Conservation (phyloP, 306 rosid genomes). For the Cicer chorassanicum region DNA sequence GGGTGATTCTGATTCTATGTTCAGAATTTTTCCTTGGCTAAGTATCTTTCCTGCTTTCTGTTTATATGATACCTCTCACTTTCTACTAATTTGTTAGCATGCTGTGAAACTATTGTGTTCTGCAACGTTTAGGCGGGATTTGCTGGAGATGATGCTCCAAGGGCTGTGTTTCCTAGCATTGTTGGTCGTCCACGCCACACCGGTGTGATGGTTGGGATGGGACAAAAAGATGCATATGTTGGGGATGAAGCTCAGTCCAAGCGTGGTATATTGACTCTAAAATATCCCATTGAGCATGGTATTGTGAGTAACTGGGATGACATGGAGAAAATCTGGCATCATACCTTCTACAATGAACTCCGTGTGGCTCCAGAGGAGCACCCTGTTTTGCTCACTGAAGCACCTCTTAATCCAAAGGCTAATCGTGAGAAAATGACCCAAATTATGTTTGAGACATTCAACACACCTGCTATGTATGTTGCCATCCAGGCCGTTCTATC, state of each 20-base stretch:
- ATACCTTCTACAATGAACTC: conserved; percentile 87
- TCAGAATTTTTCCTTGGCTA: neutral
- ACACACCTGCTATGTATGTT: conserved; percentile 92
- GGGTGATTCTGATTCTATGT: neutral
- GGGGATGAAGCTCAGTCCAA: conserved; percentile 96
- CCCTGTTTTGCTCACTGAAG: conserved; percentile 92
- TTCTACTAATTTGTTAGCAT: neutral
- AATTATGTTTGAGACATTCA: conserved; percentile 93
- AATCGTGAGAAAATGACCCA: conserved; percentile 97
- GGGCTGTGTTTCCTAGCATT: conserved; percentile 96
- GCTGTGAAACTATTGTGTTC: conserved; percentile 6
- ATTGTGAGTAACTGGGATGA: conserved; percentile 94
- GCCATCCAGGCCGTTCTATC: conserved; percentile 92
- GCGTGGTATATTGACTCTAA: conserved; percentile 82
- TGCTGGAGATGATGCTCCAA: conserved; percentile 97
- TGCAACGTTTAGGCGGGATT: conserved; percentile 76
- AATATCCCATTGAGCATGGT: conserved; percentile 91
- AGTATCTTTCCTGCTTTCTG: conserved; percentile 4
- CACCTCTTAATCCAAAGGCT: conserved; percentile 95
- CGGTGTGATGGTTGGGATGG: conserved; percentile 98
- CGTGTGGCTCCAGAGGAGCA: conserved; percentile 96
- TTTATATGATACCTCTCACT: neutral
- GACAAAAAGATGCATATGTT: conserved; percentile 92
- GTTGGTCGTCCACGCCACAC: conserved; percentile 96
- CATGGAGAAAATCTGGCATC: conserved; percentile 97